phyloP scores from a whole-genome alignment of 176 grass and related monocot genomes.

The Oryza coarctata region DNA sequence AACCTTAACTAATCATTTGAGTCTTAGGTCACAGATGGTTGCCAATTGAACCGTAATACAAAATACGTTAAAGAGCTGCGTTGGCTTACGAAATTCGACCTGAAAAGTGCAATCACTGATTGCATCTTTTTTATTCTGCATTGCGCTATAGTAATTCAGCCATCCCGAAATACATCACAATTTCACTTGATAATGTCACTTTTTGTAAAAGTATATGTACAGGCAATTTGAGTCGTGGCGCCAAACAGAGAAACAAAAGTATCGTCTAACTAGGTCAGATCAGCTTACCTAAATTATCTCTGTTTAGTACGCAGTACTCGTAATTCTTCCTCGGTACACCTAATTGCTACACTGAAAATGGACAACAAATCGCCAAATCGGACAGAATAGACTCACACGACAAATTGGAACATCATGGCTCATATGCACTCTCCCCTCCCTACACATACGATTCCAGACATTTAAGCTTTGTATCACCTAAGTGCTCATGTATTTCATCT shows the following conservation, averaged over 20 bases:
- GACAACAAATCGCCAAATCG: not conserved
- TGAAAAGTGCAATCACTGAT: not conserved
- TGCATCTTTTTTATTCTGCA: not conserved
- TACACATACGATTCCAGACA: constrained; percentile 5
- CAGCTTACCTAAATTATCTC: not conserved
- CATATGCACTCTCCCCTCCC: not conserved
- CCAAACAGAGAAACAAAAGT: not conserved
- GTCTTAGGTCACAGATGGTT: not conserved
- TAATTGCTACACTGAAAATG: not conserved
- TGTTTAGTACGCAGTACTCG: not conserved
- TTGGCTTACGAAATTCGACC: not conserved
- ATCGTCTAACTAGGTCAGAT: not conserved
- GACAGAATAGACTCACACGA: not conserved
- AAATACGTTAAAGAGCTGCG: not conserved
- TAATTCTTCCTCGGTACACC: not conserved
- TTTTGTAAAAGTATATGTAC: not conserved
- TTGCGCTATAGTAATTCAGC: not conserved
- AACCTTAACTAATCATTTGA: not conserved
- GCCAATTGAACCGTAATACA: not conserved
- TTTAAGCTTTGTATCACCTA: constrained; percentile 15
- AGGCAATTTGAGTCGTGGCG: not conserved
- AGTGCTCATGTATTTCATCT: constrained; percentile 29
- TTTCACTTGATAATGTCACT: not conserved
- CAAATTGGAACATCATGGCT: not conserved
- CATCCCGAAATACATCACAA: not conserved